A percentile compares a stretch with the other conserved stretches of the same genome.
Conservation (phyloP, 1,284 basidiomycete species). For the Cutaneotrichosporon cutaneum region DNA sequence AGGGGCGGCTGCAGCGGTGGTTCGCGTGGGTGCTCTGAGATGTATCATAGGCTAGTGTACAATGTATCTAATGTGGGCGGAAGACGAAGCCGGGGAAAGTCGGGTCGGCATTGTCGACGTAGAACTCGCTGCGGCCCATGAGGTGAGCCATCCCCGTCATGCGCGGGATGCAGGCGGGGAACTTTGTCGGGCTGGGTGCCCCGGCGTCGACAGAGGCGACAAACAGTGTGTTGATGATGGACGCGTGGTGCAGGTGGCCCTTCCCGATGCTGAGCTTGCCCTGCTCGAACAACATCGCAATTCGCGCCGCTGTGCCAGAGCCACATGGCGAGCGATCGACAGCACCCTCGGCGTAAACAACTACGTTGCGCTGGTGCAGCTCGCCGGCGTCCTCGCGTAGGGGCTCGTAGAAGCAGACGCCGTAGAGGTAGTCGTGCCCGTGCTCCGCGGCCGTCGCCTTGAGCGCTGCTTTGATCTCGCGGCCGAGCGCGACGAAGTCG, state of each 20-base stretch:
- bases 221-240: constrained; percentile 23
- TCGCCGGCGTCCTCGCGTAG: not conserved
- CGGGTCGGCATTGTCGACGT: constrained; percentile 21
- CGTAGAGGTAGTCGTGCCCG: constrained; percentile 22
- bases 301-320: constrained; percentile 54
- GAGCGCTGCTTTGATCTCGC: constrained; percentile 38
- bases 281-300: constrained; percentile 52
- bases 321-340: constrained; percentile 57
- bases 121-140: constrained; percentile 17
- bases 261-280: constrained; percentile 29
- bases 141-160: constrained; percentile 24
- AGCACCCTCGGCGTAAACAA: constrained; percentile 54
- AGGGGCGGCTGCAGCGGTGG: not conserved
- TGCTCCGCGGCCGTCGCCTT: constrained; percentile 20
- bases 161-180: constrained; percentile 17
- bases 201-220: constrained; percentile 6
- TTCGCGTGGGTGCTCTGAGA: not conserved
- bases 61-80: constrained; percentile 5
- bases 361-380: constrained; percentile 20
- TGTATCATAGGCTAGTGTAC: not conserved
- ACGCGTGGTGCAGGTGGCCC: constrained; percentile 15
- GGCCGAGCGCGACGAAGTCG: constrained; percentile 38
- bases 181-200: constrained; percentile 9
- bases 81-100: constrained; percentile 27
- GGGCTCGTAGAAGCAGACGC: constrained; percentile 26